Percentiles rank a stretch among this genome's conserved stretches.
These are phyloP conservation scores for Fusarium solani-melongenae DNA, from an alignment of 2,329 filamentous ascomycete species.

Conservation along the genomic window DNA sequence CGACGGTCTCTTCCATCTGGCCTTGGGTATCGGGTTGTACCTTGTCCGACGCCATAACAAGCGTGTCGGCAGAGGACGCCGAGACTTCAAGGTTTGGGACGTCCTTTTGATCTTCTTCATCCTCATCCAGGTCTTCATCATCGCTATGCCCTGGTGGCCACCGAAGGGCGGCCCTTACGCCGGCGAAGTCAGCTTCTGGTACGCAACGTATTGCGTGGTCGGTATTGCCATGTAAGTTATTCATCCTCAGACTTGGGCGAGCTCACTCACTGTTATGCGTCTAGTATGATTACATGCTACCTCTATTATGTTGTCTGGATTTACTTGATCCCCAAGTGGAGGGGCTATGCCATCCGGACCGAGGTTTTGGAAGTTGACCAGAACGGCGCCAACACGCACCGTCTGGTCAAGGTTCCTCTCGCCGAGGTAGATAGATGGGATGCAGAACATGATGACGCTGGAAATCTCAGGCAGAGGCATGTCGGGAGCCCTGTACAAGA, in stretches of 20 bases:
- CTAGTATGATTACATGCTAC: conserved; percentile 62
- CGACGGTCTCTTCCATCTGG: conserved; percentile 64
- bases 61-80: conserved; percentile 57
- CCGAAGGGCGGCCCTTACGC: conserved; percentile 68
- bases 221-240: conserved; percentile 71
- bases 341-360: conserved; percentile 66
- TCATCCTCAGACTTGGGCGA: accelerated
- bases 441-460: conserved; percentile 64
- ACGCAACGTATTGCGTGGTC: conserved; percentile 74
- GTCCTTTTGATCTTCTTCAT: conserved; percentile 68
- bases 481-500: background rate
- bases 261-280: background rate
- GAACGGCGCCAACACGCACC: conserved; percentile 55
- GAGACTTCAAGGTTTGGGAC: conserved; percentile 70
- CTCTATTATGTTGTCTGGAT: conserved; percentile 72
- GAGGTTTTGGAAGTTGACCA: conserved; percentile 59
- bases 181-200: conserved; percentile 79
- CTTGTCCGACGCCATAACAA: conserved; percentile 66
- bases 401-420: conserved; percentile 64
- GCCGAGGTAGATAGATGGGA: conserved; percentile 67
- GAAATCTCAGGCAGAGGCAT: conserved; percentile 26
- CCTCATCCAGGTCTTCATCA: conserved; percentile 67
- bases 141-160: conserved; percentile 79
- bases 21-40: conserved; percentile 67
- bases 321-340: conserved; percentile 62